Evolutionary conservation across 2,329 filamentous ascomycete genomes (phyloP).

Genomic region (Lecanicillium sp.): DNA sequence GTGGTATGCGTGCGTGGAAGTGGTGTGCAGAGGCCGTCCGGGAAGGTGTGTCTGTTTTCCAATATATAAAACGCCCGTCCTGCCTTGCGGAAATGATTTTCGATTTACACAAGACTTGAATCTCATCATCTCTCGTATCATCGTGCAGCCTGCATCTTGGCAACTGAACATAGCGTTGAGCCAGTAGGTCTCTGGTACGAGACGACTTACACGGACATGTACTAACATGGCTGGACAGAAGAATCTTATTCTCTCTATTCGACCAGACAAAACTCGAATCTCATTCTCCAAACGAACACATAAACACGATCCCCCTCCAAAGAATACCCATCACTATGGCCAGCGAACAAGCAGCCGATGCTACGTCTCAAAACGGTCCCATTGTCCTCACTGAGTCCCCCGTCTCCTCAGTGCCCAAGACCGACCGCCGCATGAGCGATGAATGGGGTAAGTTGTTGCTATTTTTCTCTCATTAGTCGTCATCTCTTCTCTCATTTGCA

Average conservation of each 20-base stretch:
- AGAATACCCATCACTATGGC: constrained; percentile 16
- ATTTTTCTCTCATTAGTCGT: background rate
- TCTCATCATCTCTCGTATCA: too few species aligned
- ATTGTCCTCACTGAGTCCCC: constrained; percentile 26
- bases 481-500: background rate
- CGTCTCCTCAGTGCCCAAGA: constrained; percentile 19
- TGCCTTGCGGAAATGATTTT: background rate
- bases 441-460: constrained; percentile 41
- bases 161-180: too few species aligned
- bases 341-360: constrained; percentile 19
- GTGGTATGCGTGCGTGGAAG: background rate
- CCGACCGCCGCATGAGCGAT: constrained; percentile 34
- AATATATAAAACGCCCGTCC: constrained; percentile 9
- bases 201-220: too few species aligned
- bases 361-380: constrained; percentile 17
- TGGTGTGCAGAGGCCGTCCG: background rate
- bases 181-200: too few species aligned
- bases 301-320: background rate
- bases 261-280: background rate
- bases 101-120: background rate
- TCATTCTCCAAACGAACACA: background rate
- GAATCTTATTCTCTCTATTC: background rate
- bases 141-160: too few species aligned
- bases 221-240: too few species aligned
- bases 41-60: background rate